phyloP scores from a whole-genome alignment of 1,284 basidiomycete species.

The Xerocomus nothofagi region DNA sequence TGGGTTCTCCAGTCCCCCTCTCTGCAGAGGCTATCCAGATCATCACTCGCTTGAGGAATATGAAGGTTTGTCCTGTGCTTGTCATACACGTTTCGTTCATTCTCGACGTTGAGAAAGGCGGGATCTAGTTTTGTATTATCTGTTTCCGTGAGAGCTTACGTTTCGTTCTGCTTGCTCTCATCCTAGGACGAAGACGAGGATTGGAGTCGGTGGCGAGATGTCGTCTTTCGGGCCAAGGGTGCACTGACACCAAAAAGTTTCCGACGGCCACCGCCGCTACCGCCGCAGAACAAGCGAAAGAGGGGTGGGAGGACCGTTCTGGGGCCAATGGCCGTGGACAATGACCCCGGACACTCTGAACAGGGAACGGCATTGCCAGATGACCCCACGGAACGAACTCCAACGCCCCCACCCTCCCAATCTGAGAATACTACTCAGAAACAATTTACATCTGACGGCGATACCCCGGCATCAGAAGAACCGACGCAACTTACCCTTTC shows the following conservation, averaged over 20 bases:
- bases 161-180: conserved; percentile 1
- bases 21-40: conserved; percentile 81
- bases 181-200: conserved; percentile 85
- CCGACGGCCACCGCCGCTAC: conserved; percentile 46
- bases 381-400: neutral
- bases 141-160: conserved; percentile 9
- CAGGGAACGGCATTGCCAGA: neutral
- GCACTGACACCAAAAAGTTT: conserved; percentile 51
- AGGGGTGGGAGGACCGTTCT: conserved; percentile 44
- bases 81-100: neutral
- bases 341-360: neutral
- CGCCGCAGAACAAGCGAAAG: conserved; percentile 57
- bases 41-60: conserved; percentile 81
- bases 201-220: conserved; percentile 87
- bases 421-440: neutral
- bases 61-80: conserved; percentile 57
- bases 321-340: conserved; percentile 21
- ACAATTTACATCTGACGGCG: neutral
- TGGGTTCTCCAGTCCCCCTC: conserved; percentile 85
- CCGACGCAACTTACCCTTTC: conserved; percentile 14
- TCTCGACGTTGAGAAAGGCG: neutral
- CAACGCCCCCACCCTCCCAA: neutral
- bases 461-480: neutral
- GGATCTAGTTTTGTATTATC: neutral
- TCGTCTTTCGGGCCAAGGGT: conserved; percentile 75